Conservation (phyloP, 768 basidiomycete species). For the Phallus indusiatus region DNA sequence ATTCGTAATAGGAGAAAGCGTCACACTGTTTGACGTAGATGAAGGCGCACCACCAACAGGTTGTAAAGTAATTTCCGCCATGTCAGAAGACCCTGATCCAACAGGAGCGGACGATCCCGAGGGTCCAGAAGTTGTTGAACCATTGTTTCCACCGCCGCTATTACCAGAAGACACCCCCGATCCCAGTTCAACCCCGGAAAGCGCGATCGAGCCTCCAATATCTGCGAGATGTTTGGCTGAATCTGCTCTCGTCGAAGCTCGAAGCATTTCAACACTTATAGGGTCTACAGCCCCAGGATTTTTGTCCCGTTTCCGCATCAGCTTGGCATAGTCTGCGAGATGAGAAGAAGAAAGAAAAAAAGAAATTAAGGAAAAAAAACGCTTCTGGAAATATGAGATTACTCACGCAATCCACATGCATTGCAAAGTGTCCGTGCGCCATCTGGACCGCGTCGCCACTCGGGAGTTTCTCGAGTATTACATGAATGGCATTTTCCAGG, state of each 20-base stretch:
- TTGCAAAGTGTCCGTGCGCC: constrained; percentile 79
- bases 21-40: background rate
- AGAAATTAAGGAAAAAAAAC: background rate
- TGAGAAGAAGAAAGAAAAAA: background rate
- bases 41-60: background rate
- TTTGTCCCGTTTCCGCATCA: constrained; percentile 73
- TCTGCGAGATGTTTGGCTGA: background rate
- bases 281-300: constrained; percentile 27
- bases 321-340: constrained; percentile 70
- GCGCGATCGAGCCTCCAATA: background rate
- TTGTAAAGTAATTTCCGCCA: constrained; percentile 2
- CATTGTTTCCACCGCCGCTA: background rate
- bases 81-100: background rate
- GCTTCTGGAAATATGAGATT: background rate
- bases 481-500: constrained; percentile 85
- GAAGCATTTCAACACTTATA: constrained; percentile 69
- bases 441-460: constrained; percentile 79
- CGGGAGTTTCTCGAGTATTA: constrained; percentile 81
- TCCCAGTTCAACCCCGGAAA: background rate
- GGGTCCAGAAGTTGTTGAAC: background rate
- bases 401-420: constrained; percentile 77
- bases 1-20: background rate
- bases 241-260: constrained; percentile 38
- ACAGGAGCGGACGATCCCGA: background rate
- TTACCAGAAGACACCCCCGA: background rate